Base-by-base conservation (phyloP, 176 grass and related monocot genomes). In the Hyparrhenia diplandra region DNA sequence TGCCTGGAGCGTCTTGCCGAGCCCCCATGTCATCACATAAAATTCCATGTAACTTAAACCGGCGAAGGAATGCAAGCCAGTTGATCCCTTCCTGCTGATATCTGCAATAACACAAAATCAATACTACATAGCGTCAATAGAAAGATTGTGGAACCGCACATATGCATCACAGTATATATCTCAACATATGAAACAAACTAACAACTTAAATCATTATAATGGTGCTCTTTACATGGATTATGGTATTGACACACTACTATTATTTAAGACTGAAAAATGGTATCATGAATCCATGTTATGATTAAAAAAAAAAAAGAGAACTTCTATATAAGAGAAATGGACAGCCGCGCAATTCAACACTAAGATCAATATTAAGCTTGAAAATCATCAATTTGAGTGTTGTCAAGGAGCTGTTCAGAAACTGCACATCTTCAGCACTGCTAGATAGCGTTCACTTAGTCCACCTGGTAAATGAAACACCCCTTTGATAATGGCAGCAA, bases 41-140 rank as follows among this genome's bases (percentile, higher is more conserved):
- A 87, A 99, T 99, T 86, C 96, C 96, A 76, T 99, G 96, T 57
- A 99, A 79, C 77, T 99, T 99, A 79, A 99, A 99, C 35, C 92
- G 84, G 66, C 85, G 93, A 61, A 99, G 80, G 83, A 99, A 99
- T 83, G 92, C 88, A 47, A 99, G 81, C 96, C 96, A 99, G 82
- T 99, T 99, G 34, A 99, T 95, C 39, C 96, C 96, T 88, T 99
- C 96, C 90, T 99, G 96, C 65, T 99, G 96, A 85, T 99, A 99
- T 90, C 96, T 99, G 71, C 40, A 81, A 64, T 25, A 4, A 80
- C 43, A 57, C 4, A 27, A 83, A 83, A 17, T 73, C 73, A 71
- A 54, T 76, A 20, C 39, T 61, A 54, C 37, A 13, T 32, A 75
- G 30, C n/a, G 81, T 29, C 49, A 59, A 34, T 20, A 37, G 8